Percentiles rank a stretch among this genome's conserved stretches.
phyloP scores from a whole-genome alignment of 352 stramenopile genomes.

The Elongisporangium undulatum region DNA sequence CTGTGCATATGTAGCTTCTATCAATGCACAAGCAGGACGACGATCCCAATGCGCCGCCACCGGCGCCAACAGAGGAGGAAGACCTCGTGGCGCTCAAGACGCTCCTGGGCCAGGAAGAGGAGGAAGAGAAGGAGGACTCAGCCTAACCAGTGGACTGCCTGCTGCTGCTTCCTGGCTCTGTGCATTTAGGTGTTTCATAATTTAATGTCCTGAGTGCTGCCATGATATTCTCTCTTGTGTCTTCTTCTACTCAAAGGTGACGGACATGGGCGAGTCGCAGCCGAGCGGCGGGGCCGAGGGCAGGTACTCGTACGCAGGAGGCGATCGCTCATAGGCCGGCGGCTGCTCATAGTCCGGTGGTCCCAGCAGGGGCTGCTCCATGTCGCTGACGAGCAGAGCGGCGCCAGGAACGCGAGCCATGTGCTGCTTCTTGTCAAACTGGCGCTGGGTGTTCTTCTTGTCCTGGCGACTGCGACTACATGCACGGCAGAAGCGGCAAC shows the following conservation, averaged over 20 bases:
- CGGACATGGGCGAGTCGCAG: slow-evolving; percentile 16
- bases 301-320: slow-evolving; percentile 55
- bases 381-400: slow-evolving; percentile 41
- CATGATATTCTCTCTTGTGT: slow-evolving; percentile 1
- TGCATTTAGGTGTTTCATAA: slow-evolving; percentile 18
- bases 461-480: slow-evolving; percentile 13
- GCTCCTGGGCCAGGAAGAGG: slow-evolving; percentile 48
- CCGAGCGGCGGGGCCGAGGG: slow-evolving; percentile 57
- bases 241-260: not conserved
- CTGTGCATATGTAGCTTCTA: slow-evolving; percentile 26
- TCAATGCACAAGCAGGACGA: slow-evolving; percentile 46
- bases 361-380: slow-evolving; percentile 62
- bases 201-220: slow-evolving; percentile 15
- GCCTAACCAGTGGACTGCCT: not conserved
- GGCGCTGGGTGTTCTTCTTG: slow-evolving; percentile 2
- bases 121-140: slow-evolving; percentile 50
- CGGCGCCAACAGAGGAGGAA: slow-evolving; percentile 33
- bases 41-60: slow-evolving; percentile 12
- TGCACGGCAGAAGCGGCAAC: slow-evolving; percentile 43
- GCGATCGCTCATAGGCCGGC: slow-evolving; percentile 18
- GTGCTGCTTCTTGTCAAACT: slow-evolving; percentile 7
- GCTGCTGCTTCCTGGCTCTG: not conserved
- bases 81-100: slow-evolving; percentile 42
- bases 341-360: slow-evolving; percentile 33
- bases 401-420: slow-evolving; percentile 19